A percentile compares a stretch with the other conserved stretches of the same genome.
Conservation (phyloP, 768 basidiomycete genomes). For the Rhodocollybia butyracea region DNA sequence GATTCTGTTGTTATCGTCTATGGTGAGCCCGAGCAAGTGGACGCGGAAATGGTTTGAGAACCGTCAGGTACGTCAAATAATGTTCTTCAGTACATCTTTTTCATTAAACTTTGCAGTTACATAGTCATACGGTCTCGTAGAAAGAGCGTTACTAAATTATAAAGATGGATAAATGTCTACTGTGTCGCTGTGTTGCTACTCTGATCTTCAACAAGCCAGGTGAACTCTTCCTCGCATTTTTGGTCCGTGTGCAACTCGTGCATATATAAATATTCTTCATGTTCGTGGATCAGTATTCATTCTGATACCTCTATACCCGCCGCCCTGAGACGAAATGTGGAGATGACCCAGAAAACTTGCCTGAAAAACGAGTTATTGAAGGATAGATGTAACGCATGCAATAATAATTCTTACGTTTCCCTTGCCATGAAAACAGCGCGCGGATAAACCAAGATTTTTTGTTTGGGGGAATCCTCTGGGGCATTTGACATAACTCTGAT, state of each 20-base stretch:
- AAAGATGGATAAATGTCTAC: too few relatives aligned
- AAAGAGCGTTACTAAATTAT: too few relatives aligned
- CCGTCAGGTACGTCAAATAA: background rate
- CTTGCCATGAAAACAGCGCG: background rate
- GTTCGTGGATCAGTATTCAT: too few relatives aligned
- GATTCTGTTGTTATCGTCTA: conserved; percentile 15
- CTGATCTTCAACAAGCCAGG: too few relatives aligned
- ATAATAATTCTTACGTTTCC: background rate
- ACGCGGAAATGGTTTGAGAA: conserved; percentile 27
- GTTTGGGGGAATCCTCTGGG: background rate
- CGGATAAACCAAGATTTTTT: background rate
- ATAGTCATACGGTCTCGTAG: too few relatives aligned
- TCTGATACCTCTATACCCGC: too few relatives aligned
- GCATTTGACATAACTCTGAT: background rate
- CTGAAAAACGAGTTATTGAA: background rate
- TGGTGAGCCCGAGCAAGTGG: conserved; percentile 34
- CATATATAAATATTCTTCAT: too few relatives aligned
- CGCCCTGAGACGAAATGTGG: too few relatives aligned
- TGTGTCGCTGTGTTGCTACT: too few relatives aligned
- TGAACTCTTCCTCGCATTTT: too few relatives aligned
- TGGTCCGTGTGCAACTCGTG: too few relatives aligned
- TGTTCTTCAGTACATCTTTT: background rate
- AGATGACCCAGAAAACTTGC: background rate
- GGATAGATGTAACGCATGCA: background rate
- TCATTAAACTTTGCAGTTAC: background rate